Evolutionary conservation across 176 grass and related monocot species (phyloP).

Genomic region (Miscanthus lutarioriparius): DNA sequence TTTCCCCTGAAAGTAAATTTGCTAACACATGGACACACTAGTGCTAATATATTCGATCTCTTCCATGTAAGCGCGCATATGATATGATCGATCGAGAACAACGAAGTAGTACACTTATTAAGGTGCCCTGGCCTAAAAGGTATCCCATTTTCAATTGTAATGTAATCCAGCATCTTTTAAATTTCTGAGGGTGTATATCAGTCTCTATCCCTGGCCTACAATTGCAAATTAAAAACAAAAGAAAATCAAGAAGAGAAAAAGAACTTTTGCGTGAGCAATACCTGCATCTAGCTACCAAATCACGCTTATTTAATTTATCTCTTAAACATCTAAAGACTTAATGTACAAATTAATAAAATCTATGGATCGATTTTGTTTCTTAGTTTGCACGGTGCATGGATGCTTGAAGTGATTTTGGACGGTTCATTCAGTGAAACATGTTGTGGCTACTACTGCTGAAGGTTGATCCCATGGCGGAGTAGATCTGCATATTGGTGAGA

Average conservation of each 20-base stretch:
- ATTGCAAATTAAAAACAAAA: neutral
- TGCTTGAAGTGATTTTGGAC: neutral
- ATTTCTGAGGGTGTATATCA: neutral
- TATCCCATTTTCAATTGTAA: neutral
- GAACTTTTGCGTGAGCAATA: neutral
- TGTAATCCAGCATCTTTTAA: neutral
- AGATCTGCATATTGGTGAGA: slow-evolving; percentile 87
- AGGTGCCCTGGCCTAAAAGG: neutral
- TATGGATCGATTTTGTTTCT: neutral
- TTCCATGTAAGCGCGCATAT: neutral
- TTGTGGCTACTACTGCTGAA: slow-evolving; percentile 18
- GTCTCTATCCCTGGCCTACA: neutral
- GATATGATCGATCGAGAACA: neutral
- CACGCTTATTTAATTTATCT: slow-evolving; percentile 36
- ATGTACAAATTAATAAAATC: slow-evolving; percentile 42
- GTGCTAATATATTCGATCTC: neutral
- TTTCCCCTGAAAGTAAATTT: neutral
- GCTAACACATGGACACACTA: neutral
- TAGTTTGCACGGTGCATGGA: neutral
- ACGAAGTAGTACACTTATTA: neutral
- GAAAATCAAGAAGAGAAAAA: neutral
- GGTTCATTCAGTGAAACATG: slow-evolving; percentile 28
- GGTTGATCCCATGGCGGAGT: slow-evolving; percentile 37
- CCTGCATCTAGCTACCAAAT: slow-evolving; percentile 2
- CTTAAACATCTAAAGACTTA: slow-evolving; percentile 16